Evolutionary conservation across 371 early-diverging fungal species (phyloP).

Genomic region (Modicella reniformis): DNA sequence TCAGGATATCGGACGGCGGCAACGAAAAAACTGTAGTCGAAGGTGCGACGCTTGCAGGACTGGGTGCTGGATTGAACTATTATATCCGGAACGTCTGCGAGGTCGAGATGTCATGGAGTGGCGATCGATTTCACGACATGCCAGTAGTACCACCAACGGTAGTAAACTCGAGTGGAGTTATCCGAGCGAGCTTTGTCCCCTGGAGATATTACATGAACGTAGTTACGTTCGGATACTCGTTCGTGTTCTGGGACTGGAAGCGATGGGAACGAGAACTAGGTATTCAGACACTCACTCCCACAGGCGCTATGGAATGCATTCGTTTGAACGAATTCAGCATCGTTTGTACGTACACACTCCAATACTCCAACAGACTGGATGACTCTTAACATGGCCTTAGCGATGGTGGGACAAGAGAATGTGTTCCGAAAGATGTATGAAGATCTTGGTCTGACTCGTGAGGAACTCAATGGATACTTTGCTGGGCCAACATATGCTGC

Average conservation of each 20-base stretch:
- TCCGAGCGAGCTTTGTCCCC: slow-evolving; percentile 50
- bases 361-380: slow-evolving; percentile 53
- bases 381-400: slow-evolving; percentile 51
- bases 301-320: background rate
- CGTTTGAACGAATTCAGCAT: background rate
- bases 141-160: slow-evolving; percentile 34
- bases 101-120: slow-evolving; percentile 52
- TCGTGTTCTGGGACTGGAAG: slow-evolving; percentile 54
- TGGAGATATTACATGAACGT: slow-evolving; percentile 57
- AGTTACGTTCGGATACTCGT: slow-evolving; percentile 53
- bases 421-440: slow-evolving; percentile 47
- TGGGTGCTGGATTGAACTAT: slow-evolving; percentile 50
- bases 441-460: slow-evolving; percentile 24
- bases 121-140: slow-evolving; percentile 37
- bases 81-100: slow-evolving; percentile 45
- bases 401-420: slow-evolving; percentile 50
- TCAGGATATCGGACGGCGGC: slow-evolving; percentile 26
- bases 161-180: slow-evolving; percentile 2
- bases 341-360: too few relatives aligned
- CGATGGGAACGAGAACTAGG: slow-evolving; percentile 54
- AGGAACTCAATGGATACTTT: slow-evolving; percentile 35
- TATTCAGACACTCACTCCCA: background rate
- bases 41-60: slow-evolving; percentile 25
- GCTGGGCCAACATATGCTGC: slow-evolving; percentile 41
- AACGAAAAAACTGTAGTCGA: slow-evolving; percentile 19